A percentile compares a stretch with the other conserved stretches of the same genome.
These are phyloP conservation scores for Cenchrus purpureus DNA, from an alignment of 176 grass and related monocot genomes.

Conservation along the genomic window DNA sequence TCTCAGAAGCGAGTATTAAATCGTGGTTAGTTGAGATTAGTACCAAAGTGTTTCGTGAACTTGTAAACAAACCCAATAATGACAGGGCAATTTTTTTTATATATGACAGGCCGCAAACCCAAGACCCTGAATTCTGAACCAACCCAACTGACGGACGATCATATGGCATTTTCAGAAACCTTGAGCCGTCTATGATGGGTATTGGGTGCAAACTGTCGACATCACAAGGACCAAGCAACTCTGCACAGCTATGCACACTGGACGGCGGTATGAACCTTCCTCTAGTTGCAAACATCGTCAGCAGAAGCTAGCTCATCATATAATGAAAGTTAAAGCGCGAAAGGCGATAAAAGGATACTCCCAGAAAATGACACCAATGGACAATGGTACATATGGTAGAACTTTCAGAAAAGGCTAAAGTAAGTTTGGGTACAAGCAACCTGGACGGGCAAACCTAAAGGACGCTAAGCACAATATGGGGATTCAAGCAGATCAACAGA, in stretches of 20 bases:
- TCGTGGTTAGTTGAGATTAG: background rate
- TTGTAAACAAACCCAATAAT: background rate
- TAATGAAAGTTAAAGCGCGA: conserved; percentile 7
- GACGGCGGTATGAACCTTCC: background rate
- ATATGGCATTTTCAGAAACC: too few relatives aligned
- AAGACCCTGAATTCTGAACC: background rate
- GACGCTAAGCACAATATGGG: conserved; percentile 25
- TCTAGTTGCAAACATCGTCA: background rate
- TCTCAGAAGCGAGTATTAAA: conserved; percentile 3
- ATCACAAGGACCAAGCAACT: background rate
- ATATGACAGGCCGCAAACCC: background rate
- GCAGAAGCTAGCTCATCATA: conserved; percentile 1
- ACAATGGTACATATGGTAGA: conserved; percentile 12
- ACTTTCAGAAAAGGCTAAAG: conserved; percentile 35
- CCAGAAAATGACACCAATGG: conserved; percentile 12
- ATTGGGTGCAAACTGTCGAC: background rate
- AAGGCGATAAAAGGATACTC: background rate
- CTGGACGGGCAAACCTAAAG: conserved; percentile 15
- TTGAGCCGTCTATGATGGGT: background rate
- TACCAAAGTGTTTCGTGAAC: background rate
- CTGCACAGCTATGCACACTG: background rate
- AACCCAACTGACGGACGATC: background rate
- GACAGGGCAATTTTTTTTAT: background rate
- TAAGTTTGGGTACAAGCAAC: conserved; percentile 31
- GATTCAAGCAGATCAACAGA: background rate